phyloP scores from a whole-genome alignment of 2,329 filamentous ascomycete species.

The Trichoderma arundinaceum region DNA sequence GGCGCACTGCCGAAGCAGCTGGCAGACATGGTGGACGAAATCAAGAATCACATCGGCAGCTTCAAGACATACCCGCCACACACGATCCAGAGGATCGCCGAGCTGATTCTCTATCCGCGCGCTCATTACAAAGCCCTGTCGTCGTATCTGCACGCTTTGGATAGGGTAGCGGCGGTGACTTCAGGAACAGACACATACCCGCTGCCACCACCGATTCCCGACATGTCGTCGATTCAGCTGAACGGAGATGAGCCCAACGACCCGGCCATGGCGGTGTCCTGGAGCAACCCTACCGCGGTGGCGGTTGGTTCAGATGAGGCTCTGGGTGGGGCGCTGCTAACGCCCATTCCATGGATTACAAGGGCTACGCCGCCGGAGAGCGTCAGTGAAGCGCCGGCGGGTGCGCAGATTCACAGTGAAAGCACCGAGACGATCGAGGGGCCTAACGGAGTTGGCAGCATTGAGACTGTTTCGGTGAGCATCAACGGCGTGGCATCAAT shows the following conservation, averaged over 20 bases:
- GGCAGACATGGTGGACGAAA: constrained; percentile 64
- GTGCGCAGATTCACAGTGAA: constrained; percentile 66
- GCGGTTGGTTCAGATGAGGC: constrained; percentile 82
- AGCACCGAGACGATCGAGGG: constrained; percentile 81
- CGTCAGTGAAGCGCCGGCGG: constrained; percentile 35
- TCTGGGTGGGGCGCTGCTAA: constrained; percentile 86
- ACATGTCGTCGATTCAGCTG: constrained; percentile 59
- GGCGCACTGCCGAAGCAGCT: constrained; percentile 68
- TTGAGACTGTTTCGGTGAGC: constrained; percentile 80
- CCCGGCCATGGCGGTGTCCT: constrained; percentile 49
- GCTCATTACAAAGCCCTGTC: constrained; percentile 81
- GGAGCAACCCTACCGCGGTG: constrained; percentile 54
- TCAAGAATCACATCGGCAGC: constrained; percentile 65
- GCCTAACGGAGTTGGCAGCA: constrained; percentile 76
- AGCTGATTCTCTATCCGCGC: constrained; percentile 78
- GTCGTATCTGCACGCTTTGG: constrained; percentile 86
- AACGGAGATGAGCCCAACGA: constrained; percentile 65
- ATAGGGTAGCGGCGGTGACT: constrained; percentile 88
- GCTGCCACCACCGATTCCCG: constrained; percentile 69
- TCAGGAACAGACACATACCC: constrained; percentile 82
- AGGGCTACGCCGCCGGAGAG: constrained; percentile 45
- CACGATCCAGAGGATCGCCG: constrained; percentile 88
- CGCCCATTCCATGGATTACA: constrained; percentile 89
- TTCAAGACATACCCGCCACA: constrained; percentile 83
- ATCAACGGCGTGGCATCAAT: constrained; percentile 70